A percentile compares a stretch with the other conserved stretches of the same genome.
These are phyloP conservation scores for Termitomyces sp. DNA, from an alignment of 768 basidiomycete species.

Conservation along the genomic window DNA sequence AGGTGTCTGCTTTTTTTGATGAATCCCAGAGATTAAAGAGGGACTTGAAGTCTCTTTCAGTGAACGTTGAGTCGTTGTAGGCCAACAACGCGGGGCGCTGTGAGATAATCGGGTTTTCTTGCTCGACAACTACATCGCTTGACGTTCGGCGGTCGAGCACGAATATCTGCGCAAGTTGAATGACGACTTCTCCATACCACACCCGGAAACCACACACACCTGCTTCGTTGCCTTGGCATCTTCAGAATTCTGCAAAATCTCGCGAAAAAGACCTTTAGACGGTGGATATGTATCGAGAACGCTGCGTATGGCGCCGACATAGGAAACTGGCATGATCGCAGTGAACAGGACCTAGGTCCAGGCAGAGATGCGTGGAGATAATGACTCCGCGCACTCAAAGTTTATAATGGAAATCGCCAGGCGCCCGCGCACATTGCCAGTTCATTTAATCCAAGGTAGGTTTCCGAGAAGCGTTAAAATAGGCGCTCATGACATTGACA, in stretches of 20 bases:
- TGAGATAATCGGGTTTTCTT: not conserved
- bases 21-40: constrained; percentile 39
- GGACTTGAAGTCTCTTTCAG: constrained; percentile 39
- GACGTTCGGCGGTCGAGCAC: constrained; percentile 37
- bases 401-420: no score
- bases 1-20: constrained; percentile 40
- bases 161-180: constrained; percentile 28
- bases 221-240: constrained; percentile 44
- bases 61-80: constrained; percentile 41
- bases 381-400: no score
- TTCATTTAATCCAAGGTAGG: no score
- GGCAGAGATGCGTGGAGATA: no score
- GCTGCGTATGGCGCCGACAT: constrained; percentile 12
- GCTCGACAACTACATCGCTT: constrained; percentile 14
- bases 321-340: constrained; percentile 3
- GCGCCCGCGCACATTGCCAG: no score
- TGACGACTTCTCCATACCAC: not conserved
- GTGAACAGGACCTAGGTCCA: no score
- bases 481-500: no score
- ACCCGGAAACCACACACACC: constrained; percentile 21
- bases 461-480: no score
- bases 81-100: constrained; percentile 47
- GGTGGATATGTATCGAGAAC: constrained; percentile 44
- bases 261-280: constrained; percentile 39
- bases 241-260: constrained; percentile 46